phyloP scores from a whole-genome alignment of 225 moss, liverwort and hornwort genomes.

The Straminergon stramineum region DNA sequence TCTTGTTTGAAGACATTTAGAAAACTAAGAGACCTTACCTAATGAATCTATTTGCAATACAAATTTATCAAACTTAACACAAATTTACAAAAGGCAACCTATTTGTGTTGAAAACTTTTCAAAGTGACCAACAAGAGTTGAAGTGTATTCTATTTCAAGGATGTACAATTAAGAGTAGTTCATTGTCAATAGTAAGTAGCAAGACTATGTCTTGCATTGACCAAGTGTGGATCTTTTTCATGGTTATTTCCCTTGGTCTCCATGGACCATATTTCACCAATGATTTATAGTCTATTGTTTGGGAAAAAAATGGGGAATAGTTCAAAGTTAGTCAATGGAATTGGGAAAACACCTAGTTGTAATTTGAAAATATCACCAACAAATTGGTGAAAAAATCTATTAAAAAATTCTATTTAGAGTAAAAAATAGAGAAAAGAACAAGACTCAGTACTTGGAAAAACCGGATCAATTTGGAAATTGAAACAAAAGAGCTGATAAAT shows the following conservation, averaged over 20 bases:
- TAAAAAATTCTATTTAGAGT: no score
- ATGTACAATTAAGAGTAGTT: neutral
- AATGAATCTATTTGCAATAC: neutral
- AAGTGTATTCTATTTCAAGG: neutral
- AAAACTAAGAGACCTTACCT: fast-evolving
- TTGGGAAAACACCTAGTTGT: no score
- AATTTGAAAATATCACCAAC: no score
- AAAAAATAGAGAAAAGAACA: no score
- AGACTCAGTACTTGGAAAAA: no score
- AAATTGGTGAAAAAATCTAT: fast-evolving
- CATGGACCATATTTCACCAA: fast-evolving
- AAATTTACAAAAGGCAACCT: neutral
- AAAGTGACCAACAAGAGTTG: neutral
- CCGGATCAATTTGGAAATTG: no score
- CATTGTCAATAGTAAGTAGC: neutral
- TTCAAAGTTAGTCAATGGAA: no score
- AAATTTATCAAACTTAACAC: neutral
- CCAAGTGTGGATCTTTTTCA: neutral
- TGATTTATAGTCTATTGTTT: neutral
- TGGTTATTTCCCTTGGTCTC: neutral
- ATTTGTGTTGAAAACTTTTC: fast-evolving
- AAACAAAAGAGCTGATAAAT: no score
- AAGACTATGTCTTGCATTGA: neutral
- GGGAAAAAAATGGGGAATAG: no score
- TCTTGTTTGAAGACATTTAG: neutral